Evolutionary conservation across 164 flowering plant genomes (phyloP), one percentile per base, ranked within the genome.

Genomic region (Magnolia officinalis): DNA sequence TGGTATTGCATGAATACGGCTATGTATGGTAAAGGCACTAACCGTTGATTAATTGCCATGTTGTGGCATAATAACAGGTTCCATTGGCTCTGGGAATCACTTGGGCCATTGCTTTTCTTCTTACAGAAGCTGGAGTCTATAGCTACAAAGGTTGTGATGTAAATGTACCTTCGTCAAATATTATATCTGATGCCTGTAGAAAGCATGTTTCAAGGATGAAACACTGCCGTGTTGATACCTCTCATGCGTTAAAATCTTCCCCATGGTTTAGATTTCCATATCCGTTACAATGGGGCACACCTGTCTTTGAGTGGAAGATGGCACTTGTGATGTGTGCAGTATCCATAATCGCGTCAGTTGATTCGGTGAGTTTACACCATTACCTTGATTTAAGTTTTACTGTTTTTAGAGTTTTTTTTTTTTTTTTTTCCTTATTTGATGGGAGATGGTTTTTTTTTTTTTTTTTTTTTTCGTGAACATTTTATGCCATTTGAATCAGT

Each of bases 251-350:
- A 80, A 88, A 74, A 78, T 76, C 90, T 76, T 83, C 99, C 23
- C 95, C 98, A 21, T 96, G 99, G 99, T 91, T 96, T 82, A 89
- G 99, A 84, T 87, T 96, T 88, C 99, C 99, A 23, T 96, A 96
- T 80, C 99, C 99, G 10, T 83, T 96, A 67, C 99, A 96, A 82
- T 96, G 99, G 99, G 99, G 99, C 64, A 89, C 88, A 70, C 99
- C 99, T 76, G 87, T 91, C 74, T 96, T 96, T 80, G 72, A 82
- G 76, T 90, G 90, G 94, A 91, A 92, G 80, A 89, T 89, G 89
- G 97, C 95, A 71, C 68, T 96, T 66, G 88, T 96, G 61, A 96
- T 96, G 98, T 96, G 99, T 81, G 88, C 88, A 80, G 98, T 87
- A 67, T 91, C 99, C 72, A 77, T 96, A 55, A 92, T 96, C 72